Evolutionary conservation across 768 basidiomycete species (phyloP).

Genomic region (Cyclocybe cylindracea): DNA sequence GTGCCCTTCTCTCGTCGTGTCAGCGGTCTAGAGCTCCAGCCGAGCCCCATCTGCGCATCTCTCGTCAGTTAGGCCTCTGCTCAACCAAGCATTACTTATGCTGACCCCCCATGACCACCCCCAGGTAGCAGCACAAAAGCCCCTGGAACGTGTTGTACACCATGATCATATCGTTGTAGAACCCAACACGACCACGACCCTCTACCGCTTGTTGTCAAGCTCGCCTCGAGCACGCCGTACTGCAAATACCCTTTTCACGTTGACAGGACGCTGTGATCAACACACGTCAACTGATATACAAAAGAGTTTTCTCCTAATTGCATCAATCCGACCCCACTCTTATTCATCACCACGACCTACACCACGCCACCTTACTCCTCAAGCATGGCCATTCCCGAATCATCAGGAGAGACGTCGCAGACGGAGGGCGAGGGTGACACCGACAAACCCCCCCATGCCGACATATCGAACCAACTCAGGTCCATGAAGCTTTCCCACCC

Average conservation of each 20-base stretch:
- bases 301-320: conserved; percentile 22
- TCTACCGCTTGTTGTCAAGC: conserved; percentile 22
- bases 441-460: conserved; percentile 57
- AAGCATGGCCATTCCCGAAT: conserved; percentile 45
- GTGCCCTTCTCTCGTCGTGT: conserved; percentile 20
- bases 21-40: conserved; percentile 1
- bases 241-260: conserved; percentile 26
- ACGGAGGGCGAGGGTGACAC: conserved; percentile 61
- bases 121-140: conserved; percentile 24
- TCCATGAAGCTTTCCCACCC: conserved; percentile 18
- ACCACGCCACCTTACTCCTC: conserved; percentile 20
- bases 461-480: conserved; percentile 27
- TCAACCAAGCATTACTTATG: not conserved
- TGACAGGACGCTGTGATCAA: conserved; percentile 15
- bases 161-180: conserved; percentile 47
- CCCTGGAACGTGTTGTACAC: conserved; percentile 38
- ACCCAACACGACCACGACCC: conserved; percentile 27
- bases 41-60: not conserved
- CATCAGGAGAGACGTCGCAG: conserved; percentile 51
- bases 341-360: conserved; percentile 13
- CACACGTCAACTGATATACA: conserved; percentile 15
- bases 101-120: conserved; percentile 1
- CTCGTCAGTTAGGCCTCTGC: conserved; percentile 2
- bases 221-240: conserved; percentile 13
- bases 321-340: conserved; percentile 16